A percentile compares a stretch with the other conserved stretches of the same genome.
phyloP scores from a whole-genome alignment of 2,329 filamentous ascomycete species.

The Trichoderma polysporum region DNA sequence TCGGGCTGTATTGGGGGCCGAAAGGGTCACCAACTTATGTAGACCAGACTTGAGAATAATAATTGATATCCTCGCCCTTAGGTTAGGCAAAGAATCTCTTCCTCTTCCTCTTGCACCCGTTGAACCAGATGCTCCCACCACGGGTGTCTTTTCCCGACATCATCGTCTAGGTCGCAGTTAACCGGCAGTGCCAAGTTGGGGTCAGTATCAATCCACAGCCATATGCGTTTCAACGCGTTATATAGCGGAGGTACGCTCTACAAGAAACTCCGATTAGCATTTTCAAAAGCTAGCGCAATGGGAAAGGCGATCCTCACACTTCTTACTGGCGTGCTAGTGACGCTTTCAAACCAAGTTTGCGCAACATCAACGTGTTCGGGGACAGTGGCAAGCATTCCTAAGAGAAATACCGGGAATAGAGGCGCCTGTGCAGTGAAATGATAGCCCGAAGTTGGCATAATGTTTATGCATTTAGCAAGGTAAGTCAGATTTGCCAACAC shows the following conservation, averaged over 20 bases:
- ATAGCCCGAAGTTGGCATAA: constrained; percentile 43
- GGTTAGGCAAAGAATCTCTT: constrained; percentile 41
- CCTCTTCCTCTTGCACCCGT: constrained; percentile 33
- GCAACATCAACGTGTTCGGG: constrained; percentile 33
- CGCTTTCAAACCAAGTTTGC: constrained; percentile 38
- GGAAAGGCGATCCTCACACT: constrained; percentile 37
- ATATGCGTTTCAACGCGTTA: constrained; percentile 35
- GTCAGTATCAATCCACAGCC: constrained; percentile 37
- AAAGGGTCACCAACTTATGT: neutral
- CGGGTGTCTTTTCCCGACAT: constrained; percentile 33
- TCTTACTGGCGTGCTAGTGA: constrained; percentile 39
- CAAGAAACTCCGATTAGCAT: neutral
- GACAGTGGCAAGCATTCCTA: constrained; percentile 38
- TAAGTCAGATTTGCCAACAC: constrained; percentile 35
- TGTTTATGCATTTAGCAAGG: constrained; percentile 38
- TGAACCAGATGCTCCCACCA: constrained; percentile 45
- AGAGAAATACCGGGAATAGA: constrained; percentile 42
- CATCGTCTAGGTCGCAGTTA: constrained; percentile 23
- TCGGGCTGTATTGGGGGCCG: neutral
- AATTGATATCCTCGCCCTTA: constrained; percentile 25
- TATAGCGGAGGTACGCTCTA: constrained; percentile 44
- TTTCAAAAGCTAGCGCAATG: neutral
- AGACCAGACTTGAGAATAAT: constrained; percentile 1
- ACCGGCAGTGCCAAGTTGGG: constrained; percentile 24
- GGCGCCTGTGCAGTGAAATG: constrained; percentile 45